These are phyloP conservation scores for Boletales sp. DNA, from an alignment of 768 basidiomycete genomes.

Conservation along the genomic window DNA sequence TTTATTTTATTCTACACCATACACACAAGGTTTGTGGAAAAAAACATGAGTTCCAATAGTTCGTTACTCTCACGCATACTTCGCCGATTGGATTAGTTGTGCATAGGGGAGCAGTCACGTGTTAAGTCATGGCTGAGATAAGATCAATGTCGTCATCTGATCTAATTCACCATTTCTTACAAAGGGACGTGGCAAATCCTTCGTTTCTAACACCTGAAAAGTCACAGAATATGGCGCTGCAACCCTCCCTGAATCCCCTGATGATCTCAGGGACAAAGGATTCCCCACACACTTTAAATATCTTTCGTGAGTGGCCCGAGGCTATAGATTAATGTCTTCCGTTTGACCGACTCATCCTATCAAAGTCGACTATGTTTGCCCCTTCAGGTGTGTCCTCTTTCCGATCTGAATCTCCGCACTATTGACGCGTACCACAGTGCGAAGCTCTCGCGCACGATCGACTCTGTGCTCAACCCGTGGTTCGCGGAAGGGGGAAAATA, in stretches of 20 bases:
- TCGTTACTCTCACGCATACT: too few relatives aligned
- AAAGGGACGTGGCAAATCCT: too few relatives aligned
- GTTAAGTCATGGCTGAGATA: too few relatives aligned
- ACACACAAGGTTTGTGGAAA: too few relatives aligned
- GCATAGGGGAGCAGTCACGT: too few relatives aligned
- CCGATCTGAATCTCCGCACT: not conserved
- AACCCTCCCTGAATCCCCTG: conserved; percentile 66
- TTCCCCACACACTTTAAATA: conserved; percentile 75
- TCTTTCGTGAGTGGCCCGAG: conserved; percentile 54
- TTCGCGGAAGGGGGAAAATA: conserved; percentile 59
- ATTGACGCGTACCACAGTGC: conserved; percentile 37
- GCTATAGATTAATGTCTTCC: too few relatives aligned
- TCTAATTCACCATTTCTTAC: too few relatives aligned
- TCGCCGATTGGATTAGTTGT: too few relatives aligned
- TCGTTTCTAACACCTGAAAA: not conserved
- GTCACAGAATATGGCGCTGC: conserved; percentile 61
- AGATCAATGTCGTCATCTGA: too few relatives aligned
- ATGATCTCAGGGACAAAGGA: conserved; percentile 54
- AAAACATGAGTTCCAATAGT: too few relatives aligned
- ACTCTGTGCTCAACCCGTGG: conserved; percentile 57
- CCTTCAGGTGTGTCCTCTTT: conserved; percentile 52
- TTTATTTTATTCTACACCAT: too few relatives aligned
- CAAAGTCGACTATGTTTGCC: conserved; percentile 84
- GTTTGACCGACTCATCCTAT: too few relatives aligned
- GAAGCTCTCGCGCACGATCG: conserved; percentile 58